A percentile compares a stretch with the other conserved stretches of the same genome.
phyloP scores from a whole-genome alignment of 2,329 filamentous ascomycete genomes.

The Ciborinia camelliae region DNA sequence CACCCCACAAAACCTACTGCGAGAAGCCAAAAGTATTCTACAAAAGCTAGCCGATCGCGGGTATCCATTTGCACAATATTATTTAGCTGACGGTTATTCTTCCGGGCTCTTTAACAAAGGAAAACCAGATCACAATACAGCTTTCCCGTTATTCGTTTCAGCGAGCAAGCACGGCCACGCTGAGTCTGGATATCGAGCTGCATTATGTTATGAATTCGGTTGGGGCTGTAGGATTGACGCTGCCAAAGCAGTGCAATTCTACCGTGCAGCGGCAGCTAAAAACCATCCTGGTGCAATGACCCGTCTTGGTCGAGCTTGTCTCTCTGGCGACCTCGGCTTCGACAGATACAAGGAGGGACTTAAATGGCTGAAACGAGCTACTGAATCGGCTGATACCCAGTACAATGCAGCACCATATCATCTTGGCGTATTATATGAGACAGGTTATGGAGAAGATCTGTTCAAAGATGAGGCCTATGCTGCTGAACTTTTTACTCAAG shows the following conservation, averaged over 20 bases:
- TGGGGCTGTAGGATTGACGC: slow-evolving; percentile 93
- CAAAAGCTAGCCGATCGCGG: slow-evolving; percentile 81
- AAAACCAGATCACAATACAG: slow-evolving; percentile 85
- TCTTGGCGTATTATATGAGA: slow-evolving; percentile 82
- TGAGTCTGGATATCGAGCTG: slow-evolving; percentile 90
- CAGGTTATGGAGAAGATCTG: slow-evolving; percentile 89
- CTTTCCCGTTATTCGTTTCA: slow-evolving; percentile 87
- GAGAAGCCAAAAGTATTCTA: slow-evolving; percentile 85
- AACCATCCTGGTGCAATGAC: slow-evolving; percentile 94
- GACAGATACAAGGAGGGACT: slow-evolving; percentile 86
- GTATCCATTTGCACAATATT: slow-evolving; percentile 97
- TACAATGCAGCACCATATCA: slow-evolving; percentile 94
- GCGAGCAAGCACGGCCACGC: slow-evolving; percentile 97
- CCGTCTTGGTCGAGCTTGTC: slow-evolving; percentile 83
- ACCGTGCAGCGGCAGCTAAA: slow-evolving; percentile 85
- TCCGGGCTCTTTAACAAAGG: slow-evolving; percentile 95
- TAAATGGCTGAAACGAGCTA: slow-evolving; percentile 93
- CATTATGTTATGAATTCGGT: slow-evolving; percentile 94
- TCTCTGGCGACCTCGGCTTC: slow-evolving; percentile 82
- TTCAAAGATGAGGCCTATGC: slow-evolving; percentile 90
- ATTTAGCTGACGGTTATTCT: slow-evolving; percentile 89
- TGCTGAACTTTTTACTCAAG: slow-evolving; percentile 89
- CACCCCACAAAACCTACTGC: slow-evolving; percentile 66
- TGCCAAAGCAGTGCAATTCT: slow-evolving; percentile 89
- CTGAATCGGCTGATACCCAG: slow-evolving; percentile 83